Evolutionary conservation across 2,329 filamentous ascomycete species (phyloP).

Genomic region (Ceratocystis colombiana): DNA sequence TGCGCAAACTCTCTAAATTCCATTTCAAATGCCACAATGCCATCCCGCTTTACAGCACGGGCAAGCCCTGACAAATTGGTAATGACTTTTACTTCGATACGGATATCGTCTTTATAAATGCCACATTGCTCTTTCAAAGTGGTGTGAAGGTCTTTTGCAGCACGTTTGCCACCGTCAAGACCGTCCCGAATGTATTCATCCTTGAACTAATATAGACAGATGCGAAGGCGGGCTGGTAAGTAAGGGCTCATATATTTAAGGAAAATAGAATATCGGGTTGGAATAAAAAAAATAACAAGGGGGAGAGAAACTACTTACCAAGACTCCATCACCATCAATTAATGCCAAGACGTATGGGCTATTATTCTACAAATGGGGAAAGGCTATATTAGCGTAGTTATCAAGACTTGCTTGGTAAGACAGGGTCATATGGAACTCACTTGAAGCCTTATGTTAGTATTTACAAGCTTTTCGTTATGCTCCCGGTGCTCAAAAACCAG

Average conservation of each 20-base stretch:
- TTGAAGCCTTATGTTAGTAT: neutral
- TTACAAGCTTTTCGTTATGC: neutral
- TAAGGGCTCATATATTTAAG: no score
- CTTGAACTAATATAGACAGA: conserved; percentile 42
- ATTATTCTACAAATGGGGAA: conserved; percentile 33
- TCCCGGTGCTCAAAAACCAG: neutral
- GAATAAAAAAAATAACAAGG: neutral
- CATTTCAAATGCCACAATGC: conserved; percentile 37
- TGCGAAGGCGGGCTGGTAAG: neutral
- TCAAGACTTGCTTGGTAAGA: no score
- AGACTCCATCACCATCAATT: conserved; percentile 53
- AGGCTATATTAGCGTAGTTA: neutral
- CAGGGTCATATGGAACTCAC: neutral
- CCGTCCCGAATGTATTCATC: conserved; percentile 46
- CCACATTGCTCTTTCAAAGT: conserved; percentile 41
- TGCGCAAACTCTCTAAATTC: conserved; percentile 47
- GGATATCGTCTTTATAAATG: conserved; percentile 38
- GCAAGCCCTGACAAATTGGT: conserved; percentile 45
- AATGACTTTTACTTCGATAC: conserved; percentile 48
- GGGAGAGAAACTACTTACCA: conserved; percentile 35
- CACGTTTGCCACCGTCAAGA: conserved; percentile 45
- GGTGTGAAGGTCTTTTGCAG: conserved; percentile 41
- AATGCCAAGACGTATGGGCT: conserved; percentile 52
- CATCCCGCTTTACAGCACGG: conserved; percentile 42
- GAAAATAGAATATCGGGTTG: no score